Base-by-base conservation (phyloP, 176 grass and related monocot genomes). In the Aegilops speltoides region DNA sequence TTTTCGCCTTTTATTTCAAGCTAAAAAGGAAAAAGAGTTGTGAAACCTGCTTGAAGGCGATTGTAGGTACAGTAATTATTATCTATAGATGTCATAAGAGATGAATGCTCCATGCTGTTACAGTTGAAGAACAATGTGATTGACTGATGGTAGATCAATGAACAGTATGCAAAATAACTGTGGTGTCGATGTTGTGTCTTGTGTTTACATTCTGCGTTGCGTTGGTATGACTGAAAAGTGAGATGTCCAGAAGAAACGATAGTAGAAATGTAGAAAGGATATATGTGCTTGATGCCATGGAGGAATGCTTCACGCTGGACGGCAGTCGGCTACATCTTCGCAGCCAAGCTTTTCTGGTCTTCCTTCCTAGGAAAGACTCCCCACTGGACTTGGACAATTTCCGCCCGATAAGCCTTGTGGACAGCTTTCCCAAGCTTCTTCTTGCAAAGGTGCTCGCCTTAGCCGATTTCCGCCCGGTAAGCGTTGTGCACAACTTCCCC, bases 51-150 rank as follows among this genome's bases (percentile, higher is more conserved):
- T 91, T 91, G 84, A 87, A 82, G 80, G 84, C 31, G 76, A 91
- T 87, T 87, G 78, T 94, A 87, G 92, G 87, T 91, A 94, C 91
- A 94, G 89, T 94, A 89, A 88, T 88, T 89, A 88, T 88, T 89
- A 94, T 89, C 68, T 68, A 94, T 89, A 86, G 88, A 45, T 76
- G 34, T 81, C 46, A 86, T 82, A 86, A 86, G 71, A 80, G 77
- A 60, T 62, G 60, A 62, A 77, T 45, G 88, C 22, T 63, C 72
- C 73, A 50, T 76, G 43, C 46, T 56, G 75, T 28, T 69, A 86
- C 60, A 82, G 34, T 57, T 82, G 78, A 78, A 77, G 36, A 86
- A 86, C 69, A 73, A 75, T 34, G 12, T 64, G 26, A 17, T 54
- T 70, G 76, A 67, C 29, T 71, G 81, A 61, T 78, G 65, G 56